Evolutionary conservation across 306 rosid genomes (phyloP), one percentile per base, ranked within the genome.

Genomic region (Trichosanthes cucumerina): DNA sequence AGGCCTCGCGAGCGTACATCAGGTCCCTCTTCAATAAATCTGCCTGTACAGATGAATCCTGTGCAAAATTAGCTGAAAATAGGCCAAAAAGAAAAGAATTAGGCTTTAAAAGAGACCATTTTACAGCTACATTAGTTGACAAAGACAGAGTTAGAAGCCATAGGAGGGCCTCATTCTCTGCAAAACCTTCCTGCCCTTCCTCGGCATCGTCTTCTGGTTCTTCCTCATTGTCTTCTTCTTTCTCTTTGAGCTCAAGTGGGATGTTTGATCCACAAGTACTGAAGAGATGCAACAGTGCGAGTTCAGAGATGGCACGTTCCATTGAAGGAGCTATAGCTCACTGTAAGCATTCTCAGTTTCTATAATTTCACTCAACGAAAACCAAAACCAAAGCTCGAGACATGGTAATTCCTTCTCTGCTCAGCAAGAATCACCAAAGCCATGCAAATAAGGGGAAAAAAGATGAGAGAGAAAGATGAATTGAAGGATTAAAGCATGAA

Each of bases 281-380:
- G 70, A 90, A 86, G 89, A 88, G 97, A 73, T 88, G 93, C 59
- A 85, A 83, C 82, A 95, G 93, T 65, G 90, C 93, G 15, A 87
- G 82, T 79, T 88, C 86, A 44, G 99, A 96, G 77, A 69, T 83
- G 50, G 98, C 93, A 68, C 33, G 81, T 82, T 92, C 97, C 78
- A 77, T 95, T 69, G 91, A 96, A 78, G 99, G 91, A 81, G 99
- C 99, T 50, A 96, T 96, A 80, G 99, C 99, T 52, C 93, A 96
- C 79, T 96, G 99, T 78, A 96, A 92, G 78, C 89, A 82, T 85
- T 91, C 93, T 78, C 95, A 89, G 47, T 53, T 23, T 38, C 56
- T 31, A 43, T 69, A 21, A 46, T 28, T 65, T 34, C 44, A 24
- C 53, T 38, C 68, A 34, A 84, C 78, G 47, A 85, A 50, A 58